Conservation (phyloP, 2,329 filamentous ascomycete genomes). For the Taxawa tesnikishii region DNA sequence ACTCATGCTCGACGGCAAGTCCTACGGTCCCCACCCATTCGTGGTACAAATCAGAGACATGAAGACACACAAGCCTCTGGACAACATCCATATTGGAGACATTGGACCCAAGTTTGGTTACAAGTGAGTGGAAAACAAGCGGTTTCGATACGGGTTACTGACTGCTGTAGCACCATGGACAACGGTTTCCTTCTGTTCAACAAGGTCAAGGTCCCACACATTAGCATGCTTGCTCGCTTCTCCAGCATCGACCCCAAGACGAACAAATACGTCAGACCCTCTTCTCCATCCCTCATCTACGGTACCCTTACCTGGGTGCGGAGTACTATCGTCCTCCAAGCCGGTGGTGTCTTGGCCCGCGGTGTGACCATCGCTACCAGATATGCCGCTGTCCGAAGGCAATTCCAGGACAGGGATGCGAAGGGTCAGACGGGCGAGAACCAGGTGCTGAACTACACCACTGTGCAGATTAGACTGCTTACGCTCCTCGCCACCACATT, state of each 20-base stretch:
- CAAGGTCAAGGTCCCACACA: conserved; percentile 60
- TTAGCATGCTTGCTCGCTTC: conserved; percentile 62
- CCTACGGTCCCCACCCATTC: conserved; percentile 65
- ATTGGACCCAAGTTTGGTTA: conserved; percentile 73
- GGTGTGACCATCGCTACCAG: conserved; percentile 68
- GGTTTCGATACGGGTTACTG: too few relatives aligned
- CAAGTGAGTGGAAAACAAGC: conserved; percentile 34
- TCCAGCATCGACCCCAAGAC: conserved; percentile 56
- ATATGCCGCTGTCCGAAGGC: conserved; percentile 61
- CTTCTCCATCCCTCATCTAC: conserved; percentile 57
- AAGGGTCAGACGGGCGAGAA: conserved; percentile 51
- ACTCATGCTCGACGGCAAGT: conserved; percentile 55
- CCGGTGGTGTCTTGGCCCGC: conserved; percentile 57
- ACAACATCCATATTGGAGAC: conserved; percentile 62
- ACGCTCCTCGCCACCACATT: conserved; percentile 63
- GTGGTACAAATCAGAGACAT: conserved; percentile 62
- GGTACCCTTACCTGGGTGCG: conserved; percentile 67
- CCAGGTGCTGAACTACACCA: conserved; percentile 68
- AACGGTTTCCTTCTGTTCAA: conserved; percentile 72
- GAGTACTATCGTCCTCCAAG: conserved; percentile 60
- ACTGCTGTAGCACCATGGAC: conserved; percentile 57
- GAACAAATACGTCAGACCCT: conserved; percentile 54
- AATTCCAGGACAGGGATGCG: conserved; percentile 65
- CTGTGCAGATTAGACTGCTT: conserved; percentile 63
- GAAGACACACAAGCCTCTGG: conserved; percentile 56